Evolutionary conservation across 495 filamentous ascomycete species (phyloP), one percentile per base, ranked within the genome.

Genomic region (Sporormia fimetaria): DNA sequence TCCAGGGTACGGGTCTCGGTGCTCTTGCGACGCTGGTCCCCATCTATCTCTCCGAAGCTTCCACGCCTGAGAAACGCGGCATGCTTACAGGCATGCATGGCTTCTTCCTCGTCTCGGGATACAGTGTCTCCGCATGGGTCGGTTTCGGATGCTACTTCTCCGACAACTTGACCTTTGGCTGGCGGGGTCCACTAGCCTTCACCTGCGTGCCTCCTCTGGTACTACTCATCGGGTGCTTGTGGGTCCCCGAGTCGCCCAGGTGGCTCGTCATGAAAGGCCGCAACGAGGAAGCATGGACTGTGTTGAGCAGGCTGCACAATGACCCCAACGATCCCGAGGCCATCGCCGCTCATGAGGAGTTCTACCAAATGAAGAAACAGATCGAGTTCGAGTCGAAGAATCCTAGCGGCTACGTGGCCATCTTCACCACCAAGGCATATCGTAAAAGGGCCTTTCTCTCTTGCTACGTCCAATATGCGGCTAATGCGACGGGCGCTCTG

Each of bases 81-180:
- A 55, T 59, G 33, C 52, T 66, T 0, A 51, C 80, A 43, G 76
- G 79, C 47, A 62, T 83, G 10, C 49, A 56, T 27, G 44, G 44
- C 11, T 52, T 56, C 37, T 56, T 51, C 24, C 35, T 51, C 18
- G 47, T 51, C 8, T 51, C 47, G 1, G 47, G 47, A 21, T 85
- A 80, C 52, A 78, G 82, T 57, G 58, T 80, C 21, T 75, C 76
- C 9, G 81, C 77, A 69, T 80, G 82, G 60, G 65, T 80, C 47
- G 79, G 78, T 24, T 77, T 77, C 12, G 61, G 83, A 15, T 70
- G 79, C 10, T 78, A 76, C 5, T 83, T 82, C 50, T 54, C 44
- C 2, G 26, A 48, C 27, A 52, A 55, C 39, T 67, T 70, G 38
- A 70, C 69, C 18, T 60, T 74, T 36, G 61, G 57, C 23, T 75